Percentiles rank a stretch among this genome's conserved stretches.
Conservation (phyloP, 1,284 basidiomycete species). For the Fomitopsis schrenkii region DNA sequence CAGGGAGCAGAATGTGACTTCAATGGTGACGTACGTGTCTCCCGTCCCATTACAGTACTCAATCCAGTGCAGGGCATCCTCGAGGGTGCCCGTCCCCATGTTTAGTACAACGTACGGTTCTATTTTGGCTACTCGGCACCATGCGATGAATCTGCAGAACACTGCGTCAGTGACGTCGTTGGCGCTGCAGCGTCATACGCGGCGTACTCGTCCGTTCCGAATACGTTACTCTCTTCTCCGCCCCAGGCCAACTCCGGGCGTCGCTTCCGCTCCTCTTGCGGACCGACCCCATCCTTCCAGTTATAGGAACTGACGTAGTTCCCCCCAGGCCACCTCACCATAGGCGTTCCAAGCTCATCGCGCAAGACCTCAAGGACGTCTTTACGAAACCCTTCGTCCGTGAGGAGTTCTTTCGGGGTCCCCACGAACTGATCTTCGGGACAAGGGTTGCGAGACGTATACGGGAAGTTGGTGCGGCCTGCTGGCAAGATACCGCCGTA, state of each 20-base stretch:
- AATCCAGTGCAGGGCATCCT: constrained; percentile 63
- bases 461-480: constrained; percentile 33
- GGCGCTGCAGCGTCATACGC: not conserved
- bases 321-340: constrained; percentile 60
- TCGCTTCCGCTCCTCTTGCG: constrained; percentile 46
- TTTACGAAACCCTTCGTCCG: constrained; percentile 43
- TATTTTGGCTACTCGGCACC: constrained; percentile 43
- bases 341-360: constrained; percentile 49
- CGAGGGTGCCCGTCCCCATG: constrained; percentile 39
- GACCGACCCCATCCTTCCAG: constrained; percentile 67
- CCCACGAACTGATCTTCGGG: constrained; percentile 22
- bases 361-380: constrained; percentile 51
- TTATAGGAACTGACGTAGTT: constrained; percentile 60
- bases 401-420: constrained; percentile 20
- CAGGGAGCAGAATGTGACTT: constrained; percentile 17
- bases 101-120: constrained; percentile 58
- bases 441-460: constrained; percentile 23
- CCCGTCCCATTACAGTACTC: constrained; percentile 59
- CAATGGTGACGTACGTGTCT: constrained; percentile 21
- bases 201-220: constrained; percentile 54
- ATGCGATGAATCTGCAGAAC: constrained; percentile 32
- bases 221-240: constrained; percentile 59
- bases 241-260: constrained; percentile 66
- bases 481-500: constrained; percentile 54
- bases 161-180: not conserved